Evolutionary conservation across 148 eudicot genomes (phyloP), one percentile per base, ranked within the genome.

Genomic region (Cornus suecica): DNA sequence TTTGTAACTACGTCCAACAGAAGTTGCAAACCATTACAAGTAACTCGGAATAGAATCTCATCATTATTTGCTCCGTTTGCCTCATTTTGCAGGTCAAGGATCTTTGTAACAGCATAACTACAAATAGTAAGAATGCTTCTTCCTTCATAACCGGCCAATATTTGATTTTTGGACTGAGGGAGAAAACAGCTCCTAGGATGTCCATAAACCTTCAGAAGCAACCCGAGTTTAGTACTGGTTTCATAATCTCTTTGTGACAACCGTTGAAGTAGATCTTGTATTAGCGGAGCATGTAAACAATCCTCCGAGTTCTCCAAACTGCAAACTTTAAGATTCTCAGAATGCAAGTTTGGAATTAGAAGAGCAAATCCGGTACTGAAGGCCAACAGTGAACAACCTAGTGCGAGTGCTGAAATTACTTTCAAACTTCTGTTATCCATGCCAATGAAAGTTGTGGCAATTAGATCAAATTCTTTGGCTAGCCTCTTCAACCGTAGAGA

Each of bases 321-420:
- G 26, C 48, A 71, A 56, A n/a, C 28, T n/a, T 52, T 30, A 37
- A 24, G 74, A 71, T 78, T 75, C 58, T 72, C 77, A 65, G 52
- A 69, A 48, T 75, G 63, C 48, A 80, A 68, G 32, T 66, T 60
- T 28, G 86, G 75, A 34, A 73, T 77, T 65, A 78, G 77, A 77
- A 82, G 86, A 66, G 84, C 70, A 79, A 84, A 86, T 76, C 86
- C 88, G 60, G 87, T 76, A 74, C 84, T 80, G 69, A 91, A 91
- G 64, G 92, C 97, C 83, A 95, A 82, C 54, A 89, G 27, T 25
- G 97, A 92, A 82, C 97, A 92, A 72, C 83, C 75, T 11, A 88
- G 71, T 68, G 97, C 92, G 69, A 84, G 75, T 48, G 83, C 65
- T 28, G 92, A 87, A 77, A 92, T 77, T 52, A 77, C 71, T 76